Evolutionary conservation across 306 rosid genomes (phyloP).

Genomic region (Comarum palustre): DNA sequence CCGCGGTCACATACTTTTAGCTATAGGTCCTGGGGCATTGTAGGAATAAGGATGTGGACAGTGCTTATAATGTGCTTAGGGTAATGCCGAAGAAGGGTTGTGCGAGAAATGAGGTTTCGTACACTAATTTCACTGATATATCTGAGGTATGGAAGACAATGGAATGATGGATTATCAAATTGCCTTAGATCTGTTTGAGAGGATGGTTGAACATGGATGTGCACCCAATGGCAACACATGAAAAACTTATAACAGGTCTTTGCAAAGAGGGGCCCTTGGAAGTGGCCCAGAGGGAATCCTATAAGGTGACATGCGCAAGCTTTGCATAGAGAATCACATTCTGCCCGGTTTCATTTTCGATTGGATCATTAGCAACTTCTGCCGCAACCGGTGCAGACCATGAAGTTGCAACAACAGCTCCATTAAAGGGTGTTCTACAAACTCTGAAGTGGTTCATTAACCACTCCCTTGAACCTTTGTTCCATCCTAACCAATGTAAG

Average conservation of each 20-base stretch:
- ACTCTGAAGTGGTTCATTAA: background rate
- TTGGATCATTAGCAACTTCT: background rate
- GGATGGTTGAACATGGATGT: constrained; percentile 50
- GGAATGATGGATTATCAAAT: constrained; percentile 56
- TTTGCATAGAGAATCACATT: background rate
- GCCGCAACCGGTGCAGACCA: background rate
- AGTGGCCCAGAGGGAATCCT: constrained; percentile 44
- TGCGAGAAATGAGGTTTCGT: background rate
- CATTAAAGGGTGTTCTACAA: background rate
- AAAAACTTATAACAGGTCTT: constrained; percentile 63
- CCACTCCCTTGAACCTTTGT: background rate
- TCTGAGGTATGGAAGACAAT: constrained; percentile 57
- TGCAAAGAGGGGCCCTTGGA: constrained; percentile 52
- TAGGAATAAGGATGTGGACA: background rate
- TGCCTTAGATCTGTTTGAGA: constrained; percentile 52
- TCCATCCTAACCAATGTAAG: background rate
- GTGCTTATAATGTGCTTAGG: background rate
- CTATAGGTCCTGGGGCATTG: background rate
- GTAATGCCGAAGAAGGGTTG: background rate
- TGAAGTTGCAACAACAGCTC: background rate
- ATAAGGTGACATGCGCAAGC: background rate
- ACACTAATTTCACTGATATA: constrained; percentile 18
- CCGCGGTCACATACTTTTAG: background rate
- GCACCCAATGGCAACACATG: constrained; percentile 50
- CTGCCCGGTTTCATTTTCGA: background rate